A percentile compares a stretch with the other conserved stretches of the same genome.
These are phyloP conservation scores for Pseudoperonospora humuli DNA, from an alignment of 352 stramenopile species.

Conservation along the genomic window DNA sequence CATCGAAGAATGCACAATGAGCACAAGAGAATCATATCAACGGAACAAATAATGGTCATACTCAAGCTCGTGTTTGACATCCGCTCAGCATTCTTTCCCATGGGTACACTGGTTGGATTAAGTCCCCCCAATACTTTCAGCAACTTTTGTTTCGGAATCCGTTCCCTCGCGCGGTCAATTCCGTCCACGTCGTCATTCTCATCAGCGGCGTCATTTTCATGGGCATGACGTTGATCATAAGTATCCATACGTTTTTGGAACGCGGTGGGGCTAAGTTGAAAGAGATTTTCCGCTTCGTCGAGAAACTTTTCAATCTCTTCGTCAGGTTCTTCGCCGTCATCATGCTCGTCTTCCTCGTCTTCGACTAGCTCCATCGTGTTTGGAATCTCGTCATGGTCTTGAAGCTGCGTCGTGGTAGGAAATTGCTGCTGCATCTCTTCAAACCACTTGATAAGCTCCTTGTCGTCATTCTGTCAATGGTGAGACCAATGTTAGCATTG, in stretches of 20 bases:
- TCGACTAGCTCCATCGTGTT: conserved; percentile 23
- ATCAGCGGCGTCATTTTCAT: conserved; percentile 22
- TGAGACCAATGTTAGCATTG: background rate
- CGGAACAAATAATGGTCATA: conserved; percentile 16
- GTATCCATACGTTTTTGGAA: conserved; percentile 58
- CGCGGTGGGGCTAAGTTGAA: conserved; percentile 42
- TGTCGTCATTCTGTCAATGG: conserved; percentile 23
- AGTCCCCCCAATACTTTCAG: conserved; percentile 63
- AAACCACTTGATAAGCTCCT: conserved; percentile 42
- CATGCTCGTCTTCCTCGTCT: conserved; percentile 28
- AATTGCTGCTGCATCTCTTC: conserved; percentile 38
- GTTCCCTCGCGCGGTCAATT: conserved; percentile 56
- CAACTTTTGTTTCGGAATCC: conserved; percentile 65
- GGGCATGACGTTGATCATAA: conserved; percentile 34
- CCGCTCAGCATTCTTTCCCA: conserved; percentile 41
- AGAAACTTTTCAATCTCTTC: conserved; percentile 61
- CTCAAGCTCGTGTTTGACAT: conserved; percentile 37
- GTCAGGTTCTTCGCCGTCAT: conserved; percentile 36
- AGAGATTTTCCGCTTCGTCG: conserved; percentile 63
- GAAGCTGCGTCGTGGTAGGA: conserved; percentile 11
- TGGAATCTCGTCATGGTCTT: conserved; percentile 19
- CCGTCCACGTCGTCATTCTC: conserved; percentile 31
- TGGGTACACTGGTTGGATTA: conserved; percentile 26
- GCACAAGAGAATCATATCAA: background rate
- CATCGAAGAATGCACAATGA: background rate